Conservation (phyloP, 768 basidiomycete genomes). For the Rhizopogon vesiculosus region DNA sequence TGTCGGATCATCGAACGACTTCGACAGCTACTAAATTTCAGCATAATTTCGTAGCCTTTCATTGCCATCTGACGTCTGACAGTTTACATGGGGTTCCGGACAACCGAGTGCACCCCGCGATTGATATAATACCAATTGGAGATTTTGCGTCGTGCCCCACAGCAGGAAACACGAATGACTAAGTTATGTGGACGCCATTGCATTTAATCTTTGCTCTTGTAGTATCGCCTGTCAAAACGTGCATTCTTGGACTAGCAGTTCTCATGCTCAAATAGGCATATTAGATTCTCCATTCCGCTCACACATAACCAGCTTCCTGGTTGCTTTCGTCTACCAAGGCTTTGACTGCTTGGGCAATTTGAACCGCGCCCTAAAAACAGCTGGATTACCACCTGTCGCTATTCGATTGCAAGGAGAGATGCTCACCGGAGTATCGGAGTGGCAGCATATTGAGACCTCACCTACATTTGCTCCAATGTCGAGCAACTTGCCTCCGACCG, state of each 20-base stretch:
- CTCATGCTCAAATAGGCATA: background rate
- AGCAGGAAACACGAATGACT: too few relatives aligned
- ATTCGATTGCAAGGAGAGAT: background rate
- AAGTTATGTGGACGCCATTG: too few relatives aligned
- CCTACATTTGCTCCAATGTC: slow-evolving; percentile 38
- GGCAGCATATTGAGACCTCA: slow-evolving; percentile 60
- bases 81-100: too few relatives aligned
- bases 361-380: slow-evolving; percentile 43
- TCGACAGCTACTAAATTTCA: too few relatives aligned
- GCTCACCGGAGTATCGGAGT: slow-evolving; percentile 60
- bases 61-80: too few relatives aligned
- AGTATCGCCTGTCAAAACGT: background rate
- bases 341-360: slow-evolving; percentile 49
- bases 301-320: slow-evolving; percentile 23
- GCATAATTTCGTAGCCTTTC: too few relatives aligned
- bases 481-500: slow-evolving; percentile 34
- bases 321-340: slow-evolving; percentile 53
- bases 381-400: background rate
- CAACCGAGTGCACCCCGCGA: too few relatives aligned
- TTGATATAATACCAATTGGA: too few relatives aligned
- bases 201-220: too few relatives aligned
- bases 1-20: too few relatives aligned
- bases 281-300: background rate
- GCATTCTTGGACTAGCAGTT: background rate
- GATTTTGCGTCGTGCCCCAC: too few relatives aligned